Percentiles rank a stretch among this genome's conserved stretches.
Evolutionary conservation across 768 basidiomycete species (phyloP).

Genomic region (Boletus reticuloceps): DNA sequence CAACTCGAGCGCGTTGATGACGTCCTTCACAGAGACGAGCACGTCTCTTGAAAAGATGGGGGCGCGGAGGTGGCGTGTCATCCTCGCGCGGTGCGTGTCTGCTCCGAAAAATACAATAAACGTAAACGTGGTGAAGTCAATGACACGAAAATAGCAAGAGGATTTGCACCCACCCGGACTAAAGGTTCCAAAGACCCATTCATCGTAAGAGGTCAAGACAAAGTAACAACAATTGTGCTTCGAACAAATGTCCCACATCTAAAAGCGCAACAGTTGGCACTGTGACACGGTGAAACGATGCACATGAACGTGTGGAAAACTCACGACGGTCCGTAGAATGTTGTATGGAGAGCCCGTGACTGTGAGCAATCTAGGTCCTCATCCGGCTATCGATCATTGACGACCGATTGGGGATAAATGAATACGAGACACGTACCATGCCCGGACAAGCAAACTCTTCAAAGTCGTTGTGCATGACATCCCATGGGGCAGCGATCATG

Average conservation of each 20-base stretch:
- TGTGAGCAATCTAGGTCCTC: neutral
- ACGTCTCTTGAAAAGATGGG: neutral
- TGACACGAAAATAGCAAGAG: too few species aligned
- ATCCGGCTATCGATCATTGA: neutral
- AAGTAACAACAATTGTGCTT: slow-evolving; percentile 11
- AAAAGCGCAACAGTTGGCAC: neutral
- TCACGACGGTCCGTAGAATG: slow-evolving; percentile 14
- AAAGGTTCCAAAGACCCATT: slow-evolving; percentile 16
- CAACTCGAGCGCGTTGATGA: neutral
- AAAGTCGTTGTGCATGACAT: slow-evolving; percentile 1
- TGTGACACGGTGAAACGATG: neutral
- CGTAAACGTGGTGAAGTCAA: too few species aligned
- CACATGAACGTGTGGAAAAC: neutral
- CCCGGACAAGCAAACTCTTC: neutral
- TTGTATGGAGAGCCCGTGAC: neutral
- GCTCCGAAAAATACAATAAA: neutral
- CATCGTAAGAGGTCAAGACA: slow-evolving; percentile 15
- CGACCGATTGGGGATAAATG: neutral
- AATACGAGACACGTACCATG: neutral
- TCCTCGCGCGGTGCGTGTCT: slow-evolving; percentile 8
- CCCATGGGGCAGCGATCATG: neutral
- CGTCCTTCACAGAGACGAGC: neutral
- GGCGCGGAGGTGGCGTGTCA: slow-evolving; percentile 4
- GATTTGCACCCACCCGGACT: neutral
- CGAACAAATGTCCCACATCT: slow-evolving; percentile 19